A percentile compares a stretch with the other conserved stretches of the same genome.
Evolutionary conservation across 2,329 filamentous ascomycete species (phyloP).

Genomic region (Colletotrichum sp.): DNA sequence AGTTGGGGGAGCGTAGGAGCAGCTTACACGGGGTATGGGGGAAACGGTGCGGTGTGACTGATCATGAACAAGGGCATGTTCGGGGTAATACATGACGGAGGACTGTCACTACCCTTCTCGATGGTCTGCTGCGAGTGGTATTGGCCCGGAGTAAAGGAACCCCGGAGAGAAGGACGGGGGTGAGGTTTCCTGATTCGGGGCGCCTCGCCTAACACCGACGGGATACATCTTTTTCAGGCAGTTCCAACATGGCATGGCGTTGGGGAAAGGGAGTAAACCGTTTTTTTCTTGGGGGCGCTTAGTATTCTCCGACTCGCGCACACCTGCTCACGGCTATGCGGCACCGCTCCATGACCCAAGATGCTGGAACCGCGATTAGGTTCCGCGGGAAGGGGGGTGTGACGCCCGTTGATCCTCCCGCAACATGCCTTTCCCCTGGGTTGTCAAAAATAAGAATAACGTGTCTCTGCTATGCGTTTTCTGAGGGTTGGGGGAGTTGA

Average conservation of each 20-base stretch:
- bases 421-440: neutral
- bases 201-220: neutral
- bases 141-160: neutral
- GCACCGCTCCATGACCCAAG: neutral
- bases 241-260: neutral
- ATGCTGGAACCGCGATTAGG: neutral
- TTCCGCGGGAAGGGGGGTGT: neutral
- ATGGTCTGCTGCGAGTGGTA: neutral
- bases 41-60: neutral
- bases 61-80: neutral
- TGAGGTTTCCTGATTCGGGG: neutral
- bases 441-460: neutral
- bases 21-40: neutral
- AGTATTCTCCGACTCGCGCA: neutral
- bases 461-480: neutral
- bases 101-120: neutral
- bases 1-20: neutral
- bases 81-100: neutral
- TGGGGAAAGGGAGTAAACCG: neutral
- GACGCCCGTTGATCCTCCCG: neutral
- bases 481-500: conserved; percentile 3
- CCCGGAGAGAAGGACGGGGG: neutral
- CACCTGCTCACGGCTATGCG: neutral
- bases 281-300: neutral
- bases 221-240: neutral